Evolutionary conservation across 768 basidiomycete genomes (phyloP).

Genomic region (Kwoniella newhampshirensis): DNA sequence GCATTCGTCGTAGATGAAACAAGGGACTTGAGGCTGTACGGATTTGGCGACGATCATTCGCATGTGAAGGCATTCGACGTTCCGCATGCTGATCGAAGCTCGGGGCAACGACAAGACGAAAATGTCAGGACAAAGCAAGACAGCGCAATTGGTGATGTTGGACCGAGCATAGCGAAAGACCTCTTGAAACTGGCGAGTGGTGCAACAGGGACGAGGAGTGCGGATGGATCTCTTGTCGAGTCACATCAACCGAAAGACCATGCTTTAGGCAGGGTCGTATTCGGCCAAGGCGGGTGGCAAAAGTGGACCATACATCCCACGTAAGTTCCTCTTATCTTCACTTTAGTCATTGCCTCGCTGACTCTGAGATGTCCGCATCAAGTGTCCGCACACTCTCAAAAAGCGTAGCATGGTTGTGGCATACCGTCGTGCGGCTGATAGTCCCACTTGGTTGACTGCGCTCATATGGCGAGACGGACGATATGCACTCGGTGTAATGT

Average conservation of each 20-base stretch:
- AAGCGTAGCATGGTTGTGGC: slow-evolving; percentile 29
- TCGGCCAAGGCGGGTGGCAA: slow-evolving; percentile 22
- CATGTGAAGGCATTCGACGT: not conserved
- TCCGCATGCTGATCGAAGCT: no score
- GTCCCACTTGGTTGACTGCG: no score
- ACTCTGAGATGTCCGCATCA: not conserved
- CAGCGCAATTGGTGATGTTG: not conserved
- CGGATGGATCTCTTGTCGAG: no score
- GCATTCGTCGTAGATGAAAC: slow-evolving; percentile 38
- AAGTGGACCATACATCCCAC: slow-evolving; percentile 30
- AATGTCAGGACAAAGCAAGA: not conserved
- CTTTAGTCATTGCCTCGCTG: no score
- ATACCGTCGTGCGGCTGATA: slow-evolving; percentile 21
- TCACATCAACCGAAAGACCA: not conserved
- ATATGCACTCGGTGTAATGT: no score
- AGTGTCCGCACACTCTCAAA: slow-evolving; percentile 16
- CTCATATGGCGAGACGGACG: no score
- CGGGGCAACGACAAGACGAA: no score
- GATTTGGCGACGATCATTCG: not conserved
- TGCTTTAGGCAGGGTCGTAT: slow-evolving; percentile 26
- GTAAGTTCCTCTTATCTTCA: slow-evolving; percentile 20
- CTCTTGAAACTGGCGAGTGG: not conserved
- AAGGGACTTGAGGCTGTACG: slow-evolving; percentile 33
- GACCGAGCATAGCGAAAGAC: not conserved
- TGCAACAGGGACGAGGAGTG: no score